A percentile compares a stretch with the other conserved stretches of the same genome.
phyloP scores from a whole-genome alignment of 441 rosid genomes.

The Bocquillonia castaneifolia region DNA sequence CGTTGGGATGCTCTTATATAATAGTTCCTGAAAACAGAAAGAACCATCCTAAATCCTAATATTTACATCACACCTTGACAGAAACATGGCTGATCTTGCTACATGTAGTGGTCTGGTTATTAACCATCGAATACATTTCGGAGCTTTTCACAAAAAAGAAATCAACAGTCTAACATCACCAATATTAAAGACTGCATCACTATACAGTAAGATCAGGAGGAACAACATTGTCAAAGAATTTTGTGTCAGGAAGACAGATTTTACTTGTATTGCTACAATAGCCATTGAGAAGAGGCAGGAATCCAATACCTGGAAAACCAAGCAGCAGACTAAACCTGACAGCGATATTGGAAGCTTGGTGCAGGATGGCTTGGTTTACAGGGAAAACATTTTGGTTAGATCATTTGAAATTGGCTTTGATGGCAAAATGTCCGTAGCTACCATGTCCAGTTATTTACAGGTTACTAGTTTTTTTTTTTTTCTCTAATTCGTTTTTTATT shows the following conservation, averaged over 20 bases:
- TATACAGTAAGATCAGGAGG: not conserved
- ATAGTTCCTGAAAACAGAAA: no score
- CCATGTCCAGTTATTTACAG: slow-evolving; percentile 36
- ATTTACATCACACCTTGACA: not conserved
- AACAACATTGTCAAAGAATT: not conserved
- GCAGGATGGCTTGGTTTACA: slow-evolving; percentile 30
- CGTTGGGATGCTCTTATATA: no score
- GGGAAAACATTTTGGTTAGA: slow-evolving; percentile 29
- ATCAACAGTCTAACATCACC: not conserved
- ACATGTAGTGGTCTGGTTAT: not conserved
- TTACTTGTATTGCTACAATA: not conserved
- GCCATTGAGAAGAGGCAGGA: not conserved
- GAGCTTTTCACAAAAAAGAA: not conserved
- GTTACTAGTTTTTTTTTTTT: slow-evolving; percentile 5
- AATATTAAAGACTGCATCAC: not conserved
- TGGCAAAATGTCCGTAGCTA: slow-evolving; percentile 25
- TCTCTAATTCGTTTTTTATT: not conserved
- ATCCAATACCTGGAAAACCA: not conserved
- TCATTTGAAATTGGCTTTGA: slow-evolving; percentile 35
- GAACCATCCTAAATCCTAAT: no score
- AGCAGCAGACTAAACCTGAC: not conserved
- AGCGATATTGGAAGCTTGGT: slow-evolving; percentile 22
- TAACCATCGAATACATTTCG: not conserved
- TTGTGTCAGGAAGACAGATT: not conserved
- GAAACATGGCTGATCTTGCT: not conserved